A percentile compares a stretch with the other conserved stretches of the same genome.
phyloP scores from a whole-genome alignment of 352 stramenopile genomes.

The Aphanomyces stellatus region DNA sequence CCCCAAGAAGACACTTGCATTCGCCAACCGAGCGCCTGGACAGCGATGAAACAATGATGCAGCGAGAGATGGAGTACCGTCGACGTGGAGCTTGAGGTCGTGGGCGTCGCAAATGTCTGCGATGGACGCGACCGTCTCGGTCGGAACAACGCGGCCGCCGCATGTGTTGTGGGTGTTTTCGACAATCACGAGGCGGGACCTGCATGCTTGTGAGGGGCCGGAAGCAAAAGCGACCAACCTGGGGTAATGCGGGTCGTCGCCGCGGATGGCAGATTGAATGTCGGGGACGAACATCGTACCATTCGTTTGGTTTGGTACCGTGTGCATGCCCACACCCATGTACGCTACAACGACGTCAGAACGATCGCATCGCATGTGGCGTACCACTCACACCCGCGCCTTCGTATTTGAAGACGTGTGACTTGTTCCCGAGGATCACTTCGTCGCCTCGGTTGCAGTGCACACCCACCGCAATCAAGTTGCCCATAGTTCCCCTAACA shows the following conservation, averaged over 20 bases:
- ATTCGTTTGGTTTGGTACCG: conserved; percentile 75
- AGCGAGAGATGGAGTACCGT: conserved; percentile 37
- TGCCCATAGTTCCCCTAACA: conserved; percentile 96
- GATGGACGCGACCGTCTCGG: conserved; percentile 72
- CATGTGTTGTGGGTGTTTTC: conserved; percentile 99
- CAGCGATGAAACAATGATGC: neutral
- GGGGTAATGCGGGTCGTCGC: conserved; percentile 71
- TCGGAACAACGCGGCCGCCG: conserved; percentile 85
- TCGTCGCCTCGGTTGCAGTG: conserved; percentile 91
- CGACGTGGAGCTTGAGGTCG: conserved; percentile 90
- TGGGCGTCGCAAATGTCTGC: conserved; percentile 58
- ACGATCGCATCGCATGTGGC: conserved; percentile 15
- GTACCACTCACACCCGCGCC: conserved; percentile 78
- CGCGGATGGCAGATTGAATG: conserved; percentile 66
- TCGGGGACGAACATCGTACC: conserved; percentile 79
- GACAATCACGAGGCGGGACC: conserved; percentile 87
- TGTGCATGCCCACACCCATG: conserved; percentile 86
- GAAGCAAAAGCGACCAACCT: no score
- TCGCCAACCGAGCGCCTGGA: conserved; percentile 87
- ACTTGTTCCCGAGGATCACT: conserved; percentile 92
- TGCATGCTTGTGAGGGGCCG: conserved; percentile 70
- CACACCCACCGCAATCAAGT: conserved; percentile 91
- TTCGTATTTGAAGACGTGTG: conserved; percentile 97
- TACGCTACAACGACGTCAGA: conserved; percentile 36
- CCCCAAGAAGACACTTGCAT: conserved; percentile 84